Base-by-base conservation (phyloP, 148 eudicot species). In the Euryodendron excelsum region DNA sequence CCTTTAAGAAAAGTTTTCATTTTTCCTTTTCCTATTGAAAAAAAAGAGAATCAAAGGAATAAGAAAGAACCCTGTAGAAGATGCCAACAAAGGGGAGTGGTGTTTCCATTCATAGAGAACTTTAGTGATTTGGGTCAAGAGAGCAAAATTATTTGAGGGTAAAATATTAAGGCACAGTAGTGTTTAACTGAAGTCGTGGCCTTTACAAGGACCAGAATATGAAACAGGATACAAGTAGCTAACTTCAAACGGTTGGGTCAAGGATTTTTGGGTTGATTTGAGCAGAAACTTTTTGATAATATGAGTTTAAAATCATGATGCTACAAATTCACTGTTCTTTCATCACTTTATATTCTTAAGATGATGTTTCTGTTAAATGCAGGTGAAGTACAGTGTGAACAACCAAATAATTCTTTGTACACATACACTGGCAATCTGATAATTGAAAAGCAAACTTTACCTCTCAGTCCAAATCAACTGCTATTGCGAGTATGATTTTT, bases 371-470 rank as follows among this genome's bases (percentile, higher is more conserved):
- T 59, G 47, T 56, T 63, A 12, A 64, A 75, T 80, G 80, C 91
- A 96, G 99, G 98, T 77, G 99, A 96, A 88, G 84, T 96, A 76
- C 91, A 92, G 65, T 96, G 99, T 80, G 99, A 96, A 82, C 98
- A 96, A 80, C 98, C 99, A 77, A 96, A 93, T 82, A 96, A 96
- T 87, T 96, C 99, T 14, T 85, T 96, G 80, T 96, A 96, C 84
- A 96, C 99, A 21, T 93, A 90, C 82, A 93, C 98, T 79, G 99
- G 99, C 45, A 96, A 96, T 85, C 89, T 96, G 87, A 89, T 91
- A 69, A 78, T 89, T 76, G 86, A 96, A 64, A 84, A 88, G 86
- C 99, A 96, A 83, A 96, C 93, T 20, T 77, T 96, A 80, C 97
- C 99, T 65, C 88, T 96, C 53, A 86, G 90, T 78, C 99, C 99